Percentiles rank a stretch among this genome's conserved stretches.
Conservation (phyloP, 2,329 filamentous ascomycete genomes). For the Hawksworthiomyces lignivorus region DNA sequence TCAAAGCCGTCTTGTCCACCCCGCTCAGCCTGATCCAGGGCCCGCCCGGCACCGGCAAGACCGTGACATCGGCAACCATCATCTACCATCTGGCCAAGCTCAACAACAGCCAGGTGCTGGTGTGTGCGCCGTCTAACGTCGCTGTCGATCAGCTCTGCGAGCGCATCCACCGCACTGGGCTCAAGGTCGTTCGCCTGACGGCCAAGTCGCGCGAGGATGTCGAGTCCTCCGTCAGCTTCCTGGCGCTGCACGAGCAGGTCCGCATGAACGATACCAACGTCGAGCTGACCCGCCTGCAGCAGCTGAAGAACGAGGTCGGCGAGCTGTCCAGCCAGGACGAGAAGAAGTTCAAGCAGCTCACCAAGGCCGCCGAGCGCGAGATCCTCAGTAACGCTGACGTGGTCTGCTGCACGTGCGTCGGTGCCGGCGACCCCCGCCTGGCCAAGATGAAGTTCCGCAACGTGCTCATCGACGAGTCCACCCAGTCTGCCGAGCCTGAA, state of each 20-base stretch:
- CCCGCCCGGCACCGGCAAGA: conserved; percentile 95
- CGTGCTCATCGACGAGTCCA: conserved; percentile 95
- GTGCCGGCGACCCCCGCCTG: conserved; percentile 88
- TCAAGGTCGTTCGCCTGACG: conserved; percentile 97
- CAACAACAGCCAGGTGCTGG: conserved; percentile 87
- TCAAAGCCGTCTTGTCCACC: conserved; percentile 89
- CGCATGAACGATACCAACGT: conserved; percentile 95
- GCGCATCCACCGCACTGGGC: conserved; percentile 84
- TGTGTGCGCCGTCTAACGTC: conserved; percentile 96
- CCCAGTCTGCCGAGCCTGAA: conserved; percentile 94
- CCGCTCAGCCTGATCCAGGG: conserved; percentile 94
- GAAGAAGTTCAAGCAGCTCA: conserved; percentile 96
- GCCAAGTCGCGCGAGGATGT: conserved; percentile 98
- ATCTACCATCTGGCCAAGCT: conserved; percentile 97
- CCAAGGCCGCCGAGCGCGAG: conserved; percentile 86
- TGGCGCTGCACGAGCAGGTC: conserved; percentile 94
- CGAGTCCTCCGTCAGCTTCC: conserved; percentile 92
- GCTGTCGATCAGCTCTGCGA: conserved; percentile 97
- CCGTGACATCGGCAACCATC: conserved; percentile 95
- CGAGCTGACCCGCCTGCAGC: conserved; percentile 84
- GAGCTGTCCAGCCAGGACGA: conserved; percentile 93
- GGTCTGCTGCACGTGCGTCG: conserved; percentile 97
- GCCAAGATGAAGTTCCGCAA: conserved; percentile 98
- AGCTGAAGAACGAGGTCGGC: conserved; percentile 84
- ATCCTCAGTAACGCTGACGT: conserved; percentile 94